Evolutionary conservation across 2,329 filamentous ascomycete genomes (phyloP).

Genomic region (Cercospora nicotianae): DNA sequence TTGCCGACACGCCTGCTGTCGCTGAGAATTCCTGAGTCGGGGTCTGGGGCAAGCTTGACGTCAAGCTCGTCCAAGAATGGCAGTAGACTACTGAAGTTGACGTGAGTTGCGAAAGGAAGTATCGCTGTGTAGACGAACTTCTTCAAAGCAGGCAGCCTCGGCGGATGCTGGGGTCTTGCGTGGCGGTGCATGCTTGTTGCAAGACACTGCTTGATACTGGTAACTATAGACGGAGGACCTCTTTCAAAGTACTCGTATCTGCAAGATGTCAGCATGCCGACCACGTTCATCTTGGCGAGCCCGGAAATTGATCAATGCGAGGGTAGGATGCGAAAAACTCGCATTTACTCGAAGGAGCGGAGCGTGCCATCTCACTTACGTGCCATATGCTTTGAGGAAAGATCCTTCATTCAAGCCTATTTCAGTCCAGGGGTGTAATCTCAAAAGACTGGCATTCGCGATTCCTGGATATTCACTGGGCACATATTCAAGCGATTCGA

Average conservation of each 20-base stretch:
- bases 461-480: slow-evolving; percentile 25
- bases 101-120: slow-evolving; percentile 36
- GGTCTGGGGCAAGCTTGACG: slow-evolving; percentile 46
- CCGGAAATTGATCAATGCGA: neutral
- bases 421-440: slow-evolving; percentile 63
- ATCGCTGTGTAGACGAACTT: slow-evolving; percentile 38
- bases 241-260: slow-evolving; percentile 68
- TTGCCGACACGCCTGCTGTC: slow-evolving; percentile 42
- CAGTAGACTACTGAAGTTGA: slow-evolving; percentile 31
- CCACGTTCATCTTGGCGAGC: neutral
- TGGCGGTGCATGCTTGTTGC: neutral
- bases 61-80: slow-evolving; percentile 35
- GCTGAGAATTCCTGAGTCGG: slow-evolving; percentile 42
- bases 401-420: slow-evolving; percentile 74
- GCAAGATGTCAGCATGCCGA: neutral
- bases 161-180: neutral
- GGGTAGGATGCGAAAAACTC: neutral
- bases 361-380: slow-evolving; percentile 28
- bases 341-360: neutral
- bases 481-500: slow-evolving; percentile 14
- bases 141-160: neutral
- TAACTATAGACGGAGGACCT: slow-evolving; percentile 46
- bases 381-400: slow-evolving; percentile 67
- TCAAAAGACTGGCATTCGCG: slow-evolving; percentile 50
- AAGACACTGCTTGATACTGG: slow-evolving; percentile 34